Conservation (phyloP, 2,329 filamentous ascomycete species). For the Fusarium palustre region DNA sequence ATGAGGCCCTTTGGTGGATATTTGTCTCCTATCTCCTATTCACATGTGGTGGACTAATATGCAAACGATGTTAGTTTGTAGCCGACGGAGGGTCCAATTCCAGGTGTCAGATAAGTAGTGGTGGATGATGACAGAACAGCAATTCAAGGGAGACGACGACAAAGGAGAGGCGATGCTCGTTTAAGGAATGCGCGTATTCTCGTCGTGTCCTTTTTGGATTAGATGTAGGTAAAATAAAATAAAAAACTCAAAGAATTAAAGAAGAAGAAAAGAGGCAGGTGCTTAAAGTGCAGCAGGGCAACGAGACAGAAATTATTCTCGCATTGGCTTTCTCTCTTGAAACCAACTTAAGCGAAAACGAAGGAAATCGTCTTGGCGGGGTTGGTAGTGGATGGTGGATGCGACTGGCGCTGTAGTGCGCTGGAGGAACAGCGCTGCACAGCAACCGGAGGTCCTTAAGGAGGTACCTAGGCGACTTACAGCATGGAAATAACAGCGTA, state of each 20-base stretch:
- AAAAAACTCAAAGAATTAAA: neutral
- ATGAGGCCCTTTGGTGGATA: constrained; percentile 32
- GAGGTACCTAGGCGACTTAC: constrained; percentile 21
- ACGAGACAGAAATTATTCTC: constrained; percentile 24
- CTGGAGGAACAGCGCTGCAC: constrained; percentile 30
- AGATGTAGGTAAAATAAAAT: neutral
- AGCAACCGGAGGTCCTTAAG: constrained; percentile 20
- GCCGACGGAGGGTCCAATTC: constrained; percentile 25
- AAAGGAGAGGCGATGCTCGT: neutral
- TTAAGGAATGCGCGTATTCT: constrained; percentile 10
- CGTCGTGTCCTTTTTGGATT: constrained; percentile 3
- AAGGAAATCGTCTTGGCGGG: constrained; percentile 10
- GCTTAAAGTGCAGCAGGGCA: constrained; percentile 16
- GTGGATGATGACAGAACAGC: constrained; percentile 17
- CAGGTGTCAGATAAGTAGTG: constrained; percentile 33
- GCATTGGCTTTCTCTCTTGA: constrained; percentile 21
- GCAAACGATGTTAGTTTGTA: constrained; percentile 28
- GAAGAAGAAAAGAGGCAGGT: constrained; percentile 13
- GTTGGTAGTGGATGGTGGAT: constrained; percentile 7
- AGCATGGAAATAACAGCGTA: constrained; percentile 26
- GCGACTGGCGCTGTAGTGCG: constrained; percentile 9
- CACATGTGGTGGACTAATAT: constrained; percentile 22
- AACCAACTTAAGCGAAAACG: constrained; percentile 32
- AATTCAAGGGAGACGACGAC: constrained; percentile 13
- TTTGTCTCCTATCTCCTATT: constrained; percentile 25